These are phyloP conservation scores for Alternaria sp. DNA, from an alignment of 2,329 filamentous ascomycete genomes.

Conservation along the genomic window DNA sequence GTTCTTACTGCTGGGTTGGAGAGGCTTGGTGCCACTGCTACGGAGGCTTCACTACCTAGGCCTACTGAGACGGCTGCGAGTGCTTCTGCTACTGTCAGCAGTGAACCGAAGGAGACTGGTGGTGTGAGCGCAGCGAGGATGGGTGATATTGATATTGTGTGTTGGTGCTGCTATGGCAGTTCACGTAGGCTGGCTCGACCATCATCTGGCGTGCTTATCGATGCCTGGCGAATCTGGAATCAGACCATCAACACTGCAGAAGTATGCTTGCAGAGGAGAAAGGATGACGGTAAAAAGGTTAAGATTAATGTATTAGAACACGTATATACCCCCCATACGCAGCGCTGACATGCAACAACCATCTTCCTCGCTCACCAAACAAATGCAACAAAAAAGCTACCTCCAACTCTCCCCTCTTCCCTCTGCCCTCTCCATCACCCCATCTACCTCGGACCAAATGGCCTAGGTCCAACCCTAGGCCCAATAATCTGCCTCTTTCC, in stretches of 20 bases:
- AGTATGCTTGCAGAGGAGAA: background rate
- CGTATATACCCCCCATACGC: background rate
- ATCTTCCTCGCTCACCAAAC: background rate
- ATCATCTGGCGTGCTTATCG: too few species aligned
- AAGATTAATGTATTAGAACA: slow-evolving; percentile 1
- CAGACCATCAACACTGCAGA: too few species aligned
- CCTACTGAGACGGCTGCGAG: background rate
- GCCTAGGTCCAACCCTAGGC: slow-evolving; percentile 72
- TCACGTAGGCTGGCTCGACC: too few species aligned
- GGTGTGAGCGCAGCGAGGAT: background rate
- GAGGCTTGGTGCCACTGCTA: background rate
- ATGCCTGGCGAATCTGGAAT: too few species aligned
- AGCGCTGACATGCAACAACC: background rate
- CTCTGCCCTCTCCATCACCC: background rate
- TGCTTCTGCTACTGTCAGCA: background rate
- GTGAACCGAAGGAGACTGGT: background rate
- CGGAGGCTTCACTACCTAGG: background rate
- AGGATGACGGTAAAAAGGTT: background rate
- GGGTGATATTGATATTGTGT: background rate
- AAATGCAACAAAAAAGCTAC: background rate
- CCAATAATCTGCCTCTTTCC: slow-evolving; percentile 81
- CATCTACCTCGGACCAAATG: slow-evolving; percentile 55
- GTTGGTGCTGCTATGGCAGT: background rate
- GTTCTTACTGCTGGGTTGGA: background rate
- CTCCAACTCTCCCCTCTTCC: too few species aligned